Evolutionary conservation across 495 filamentous ascomycete genomes (phyloP).

Genomic region (Daldinia bambusicola): DNA sequence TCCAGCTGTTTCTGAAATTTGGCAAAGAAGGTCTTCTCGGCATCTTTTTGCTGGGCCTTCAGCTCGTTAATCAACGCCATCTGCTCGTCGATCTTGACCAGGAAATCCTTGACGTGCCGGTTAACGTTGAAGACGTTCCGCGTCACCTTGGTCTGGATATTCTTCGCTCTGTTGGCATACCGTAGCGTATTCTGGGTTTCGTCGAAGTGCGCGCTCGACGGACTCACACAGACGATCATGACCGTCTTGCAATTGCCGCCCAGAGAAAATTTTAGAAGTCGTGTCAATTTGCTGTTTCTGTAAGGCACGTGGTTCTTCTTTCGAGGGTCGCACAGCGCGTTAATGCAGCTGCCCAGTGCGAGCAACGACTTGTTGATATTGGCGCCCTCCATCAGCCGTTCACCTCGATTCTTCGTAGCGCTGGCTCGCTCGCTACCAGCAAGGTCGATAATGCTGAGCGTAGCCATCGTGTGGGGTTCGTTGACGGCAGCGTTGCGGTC

Average conservation of each 20-base stretch:
- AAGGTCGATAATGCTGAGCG: constrained; percentile 96
- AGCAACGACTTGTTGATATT: constrained; percentile 99
- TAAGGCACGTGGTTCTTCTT: constrained; percentile 97
- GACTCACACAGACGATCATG: constrained; percentile 99
- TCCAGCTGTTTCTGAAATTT: constrained; percentile 90
- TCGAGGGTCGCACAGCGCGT: constrained; percentile 93
- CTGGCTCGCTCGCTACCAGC: constrained; percentile 96
- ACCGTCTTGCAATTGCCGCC: constrained; percentile 99
- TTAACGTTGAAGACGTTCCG: constrained; percentile 99
- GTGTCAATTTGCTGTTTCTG: constrained; percentile 96
- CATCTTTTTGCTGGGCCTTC: constrained; percentile 88
- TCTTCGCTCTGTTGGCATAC: constrained; percentile 98
- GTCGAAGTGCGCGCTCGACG: constrained; percentile 96
- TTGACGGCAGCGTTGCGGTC: constrained; percentile 93
- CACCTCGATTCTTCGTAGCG: constrained; percentile 95
- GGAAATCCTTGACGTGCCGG: constrained; percentile 96
- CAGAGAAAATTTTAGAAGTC: constrained; percentile 94
- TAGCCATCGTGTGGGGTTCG: constrained; percentile 97
- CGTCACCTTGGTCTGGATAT: constrained; percentile 99
- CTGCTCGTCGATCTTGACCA: constrained; percentile 96
- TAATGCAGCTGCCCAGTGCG: constrained; percentile 96
- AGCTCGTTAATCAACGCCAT: constrained; percentile 93
- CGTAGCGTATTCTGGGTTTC: constrained; percentile 98
- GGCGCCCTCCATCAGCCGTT: constrained; percentile 89
- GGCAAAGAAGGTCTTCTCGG: constrained; percentile 83